Evolutionary conservation across 2,329 filamentous ascomycete genomes (phyloP).

Genomic region (Pseudocercospora musae): DNA sequence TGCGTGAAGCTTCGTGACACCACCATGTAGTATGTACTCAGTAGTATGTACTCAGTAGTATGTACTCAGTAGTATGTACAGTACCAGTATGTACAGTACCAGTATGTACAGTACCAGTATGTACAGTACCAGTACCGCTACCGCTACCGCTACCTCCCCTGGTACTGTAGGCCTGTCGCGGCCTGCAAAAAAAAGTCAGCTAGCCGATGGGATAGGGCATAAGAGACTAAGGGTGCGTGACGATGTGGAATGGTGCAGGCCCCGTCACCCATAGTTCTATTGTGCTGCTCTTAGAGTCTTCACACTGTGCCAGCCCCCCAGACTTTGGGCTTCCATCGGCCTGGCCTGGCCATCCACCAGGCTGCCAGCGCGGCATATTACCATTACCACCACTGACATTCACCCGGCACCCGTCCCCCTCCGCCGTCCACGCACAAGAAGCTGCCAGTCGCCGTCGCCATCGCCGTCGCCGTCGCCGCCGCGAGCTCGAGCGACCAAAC

Average conservation of each 20-base stretch:
- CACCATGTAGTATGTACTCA: too few species aligned
- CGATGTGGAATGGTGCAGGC: constrained; percentile 14
- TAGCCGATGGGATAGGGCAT: too few species aligned
- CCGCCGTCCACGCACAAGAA: constrained; percentile 11
- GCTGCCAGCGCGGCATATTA: constrained; percentile 4
- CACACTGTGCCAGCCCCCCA: constrained; percentile 4
- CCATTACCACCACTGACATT: too few species aligned
- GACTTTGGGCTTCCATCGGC: constrained; percentile 6
- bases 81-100: too few species aligned
- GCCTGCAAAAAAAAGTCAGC: constrained; percentile 10
- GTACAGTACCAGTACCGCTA: too few species aligned
- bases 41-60: too few species aligned
- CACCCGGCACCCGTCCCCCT: constrained; percentile 1
- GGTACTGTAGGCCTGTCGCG: constrained; percentile 1
- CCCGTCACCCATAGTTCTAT: constrained; percentile 10
- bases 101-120: too few species aligned
- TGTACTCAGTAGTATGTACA: too few species aligned
- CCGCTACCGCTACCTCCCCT: neutral
- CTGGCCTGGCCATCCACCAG: constrained; percentile 7
- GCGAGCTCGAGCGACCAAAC: constrained; percentile 8
- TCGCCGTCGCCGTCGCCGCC: too few species aligned
- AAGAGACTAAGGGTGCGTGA: neutral
- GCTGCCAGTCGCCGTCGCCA: constrained; percentile 10
- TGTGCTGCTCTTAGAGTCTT: too few species aligned
- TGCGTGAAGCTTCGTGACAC: neutral